A percentile compares a stretch with the other conserved stretches of the same genome.
Evolutionary conservation across 2,329 filamentous ascomycete species (phyloP).

Genomic region (Hirsutella rhossiliensis): DNA sequence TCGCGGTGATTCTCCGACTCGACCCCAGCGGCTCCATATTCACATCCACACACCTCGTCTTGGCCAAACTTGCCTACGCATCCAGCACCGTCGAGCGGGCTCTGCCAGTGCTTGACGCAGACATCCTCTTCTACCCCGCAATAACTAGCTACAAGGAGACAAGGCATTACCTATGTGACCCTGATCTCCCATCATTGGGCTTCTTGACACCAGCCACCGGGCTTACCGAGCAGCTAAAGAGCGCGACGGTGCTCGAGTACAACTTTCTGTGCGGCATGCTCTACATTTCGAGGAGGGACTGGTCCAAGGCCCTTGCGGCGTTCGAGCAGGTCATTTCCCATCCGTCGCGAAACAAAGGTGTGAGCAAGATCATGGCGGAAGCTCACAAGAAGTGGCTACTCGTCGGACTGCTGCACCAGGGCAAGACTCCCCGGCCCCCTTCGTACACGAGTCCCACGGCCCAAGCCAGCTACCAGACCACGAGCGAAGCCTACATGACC

Average conservation of each 20-base stretch:
- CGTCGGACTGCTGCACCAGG: slow-evolving; percentile 58
- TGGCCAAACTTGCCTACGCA: slow-evolving; percentile 47
- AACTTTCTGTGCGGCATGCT: slow-evolving; percentile 53
- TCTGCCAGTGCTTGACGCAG: slow-evolving; percentile 49
- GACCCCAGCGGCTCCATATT: slow-evolving; percentile 56
- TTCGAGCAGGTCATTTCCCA: slow-evolving; percentile 56
- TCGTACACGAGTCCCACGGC: slow-evolving; percentile 39
- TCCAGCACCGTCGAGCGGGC: slow-evolving; percentile 40
- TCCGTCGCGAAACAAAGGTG: slow-evolving; percentile 47
- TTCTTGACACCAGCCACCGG: slow-evolving; percentile 50
- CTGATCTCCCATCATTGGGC: slow-evolving; percentile 29
- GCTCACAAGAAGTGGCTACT: slow-evolving; percentile 89
- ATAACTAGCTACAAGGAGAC: slow-evolving; percentile 22
- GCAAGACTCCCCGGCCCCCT: slow-evolving; percentile 44
- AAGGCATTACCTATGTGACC: slow-evolving; percentile 31
- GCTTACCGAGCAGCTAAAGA: slow-evolving; percentile 41
- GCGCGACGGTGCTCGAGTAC: slow-evolving; percentile 50
- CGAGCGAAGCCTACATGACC: slow-evolving; percentile 58
- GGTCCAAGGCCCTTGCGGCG: slow-evolving; percentile 48
- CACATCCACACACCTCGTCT: slow-evolving; percentile 47
- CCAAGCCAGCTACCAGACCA: slow-evolving; percentile 41
- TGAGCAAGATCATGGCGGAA: slow-evolving; percentile 72
- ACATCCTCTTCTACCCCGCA: slow-evolving; percentile 53
- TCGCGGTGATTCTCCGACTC: slow-evolving; percentile 47
- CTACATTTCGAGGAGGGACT: slow-evolving; percentile 48